Base-by-base conservation (phyloP, 1,284 basidiomycete species). In the Cutaneotrichosporon arboriforme region DNA sequence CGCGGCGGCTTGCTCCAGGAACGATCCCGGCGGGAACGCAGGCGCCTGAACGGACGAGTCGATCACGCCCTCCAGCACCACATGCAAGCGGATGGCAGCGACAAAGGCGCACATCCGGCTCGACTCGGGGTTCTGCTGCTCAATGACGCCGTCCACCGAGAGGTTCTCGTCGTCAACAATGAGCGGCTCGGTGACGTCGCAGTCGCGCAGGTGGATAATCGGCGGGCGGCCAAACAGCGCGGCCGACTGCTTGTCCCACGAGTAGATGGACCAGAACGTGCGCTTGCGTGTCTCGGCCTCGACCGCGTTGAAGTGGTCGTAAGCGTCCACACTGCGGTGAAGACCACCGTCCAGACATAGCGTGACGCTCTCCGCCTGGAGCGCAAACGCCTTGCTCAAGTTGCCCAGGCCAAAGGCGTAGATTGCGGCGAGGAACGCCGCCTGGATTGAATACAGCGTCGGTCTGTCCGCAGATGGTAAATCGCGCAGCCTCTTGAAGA, bases 191-290 rank as follows among this genome's bases (percentile, higher is more conserved):
- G 82, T 81, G 13, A 90, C 85, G 67, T 93, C 90, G 73, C 88
- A 91, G 69, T 92, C 90, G 54, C 87, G 80, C 56, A 91, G 72
- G 43, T 89, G 81, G 59, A 93, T 80, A 78, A 91, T 82, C 2
- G 89, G 83, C 18, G 90, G 90, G 20, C 89, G 79, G 15, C 90
- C 90, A 69, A 92, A 91, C 62, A 90, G 85, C 31, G 88, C 87
- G 35, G 72, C 72, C 8, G 71, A 73, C 66, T 90, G 89, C 74
- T 92, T 92, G 73, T 92, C 90, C 90, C 90, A 92, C 40, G 89
- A 80, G 73, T 92, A 93, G 21, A 92, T 88, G 57, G 87, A 88
- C 89, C 64, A 93, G 73, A 92, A 93, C 0, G 90, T 92, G 59
- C 90, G 83, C 58, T 90, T 90, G 52, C 90, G 81, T 17, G 90